phyloP scores from a whole-genome alignment of 352 stramenopile genomes.

The Saprolegnia diclina region DNA sequence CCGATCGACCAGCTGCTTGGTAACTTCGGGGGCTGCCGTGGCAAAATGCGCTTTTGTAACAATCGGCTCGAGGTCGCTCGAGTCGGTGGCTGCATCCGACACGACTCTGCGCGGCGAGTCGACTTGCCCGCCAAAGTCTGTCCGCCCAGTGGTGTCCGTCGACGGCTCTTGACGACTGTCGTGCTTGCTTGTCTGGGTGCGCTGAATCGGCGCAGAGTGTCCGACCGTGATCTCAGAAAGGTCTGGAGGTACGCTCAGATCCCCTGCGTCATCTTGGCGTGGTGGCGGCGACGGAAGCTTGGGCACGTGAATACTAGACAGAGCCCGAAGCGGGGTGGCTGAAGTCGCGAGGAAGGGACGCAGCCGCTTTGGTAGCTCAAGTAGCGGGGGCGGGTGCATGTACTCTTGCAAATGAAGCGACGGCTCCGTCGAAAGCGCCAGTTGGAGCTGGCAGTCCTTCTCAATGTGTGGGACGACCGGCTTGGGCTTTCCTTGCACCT shows the following conservation, averaged over 20 bases:
- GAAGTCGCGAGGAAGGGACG: background rate
- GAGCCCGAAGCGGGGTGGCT: background rate
- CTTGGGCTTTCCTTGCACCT: background rate
- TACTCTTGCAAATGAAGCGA: constrained; percentile 16
- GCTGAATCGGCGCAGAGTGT: too few relatives aligned
- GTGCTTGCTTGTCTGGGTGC: too few relatives aligned
- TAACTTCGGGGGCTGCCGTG: too few relatives aligned
- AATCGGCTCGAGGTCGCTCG: background rate
- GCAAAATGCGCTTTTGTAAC: too few relatives aligned
- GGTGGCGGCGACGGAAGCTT: background rate
- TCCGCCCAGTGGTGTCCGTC: background rate
- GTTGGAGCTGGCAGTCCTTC: background rate
- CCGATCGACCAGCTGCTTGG: too few relatives aligned
- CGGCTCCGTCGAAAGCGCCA: background rate
- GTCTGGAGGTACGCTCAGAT: background rate
- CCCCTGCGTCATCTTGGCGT: background rate
- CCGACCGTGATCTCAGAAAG: background rate
- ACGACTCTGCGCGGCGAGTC: background rate
- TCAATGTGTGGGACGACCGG: background rate
- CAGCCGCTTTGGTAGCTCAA: background rate
- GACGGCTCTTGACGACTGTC: too few relatives aligned
- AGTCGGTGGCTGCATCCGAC: constrained; percentile 15
- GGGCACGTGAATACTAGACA: background rate
- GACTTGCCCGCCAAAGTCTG: background rate
- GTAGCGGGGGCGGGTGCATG: constrained; percentile 1